These are phyloP conservation scores for Adansonia digitata DNA, from an alignment of 345 rosid species.

Conservation along the genomic window DNA sequence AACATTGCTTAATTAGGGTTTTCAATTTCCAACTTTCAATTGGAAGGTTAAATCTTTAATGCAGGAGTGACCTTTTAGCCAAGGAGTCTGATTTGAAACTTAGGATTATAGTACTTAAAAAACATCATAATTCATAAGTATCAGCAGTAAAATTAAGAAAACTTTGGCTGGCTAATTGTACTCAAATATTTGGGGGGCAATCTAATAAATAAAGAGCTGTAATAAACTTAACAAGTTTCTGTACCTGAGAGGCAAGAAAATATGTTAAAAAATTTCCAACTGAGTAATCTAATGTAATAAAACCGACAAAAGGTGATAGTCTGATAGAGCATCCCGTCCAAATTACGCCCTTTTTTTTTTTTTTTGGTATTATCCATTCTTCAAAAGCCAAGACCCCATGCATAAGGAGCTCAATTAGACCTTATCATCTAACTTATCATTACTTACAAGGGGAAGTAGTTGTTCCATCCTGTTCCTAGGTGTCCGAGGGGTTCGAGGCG, in stretches of 20 bases:
- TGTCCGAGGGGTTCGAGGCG: constrained; percentile 86
- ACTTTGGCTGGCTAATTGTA: not conserved
- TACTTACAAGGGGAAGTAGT: constrained; percentile 80
- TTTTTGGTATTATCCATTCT: constrained; percentile 4
- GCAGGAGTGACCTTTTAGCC: not conserved
- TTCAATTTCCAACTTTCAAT: too few species aligned
- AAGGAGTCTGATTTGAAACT: not conserved
- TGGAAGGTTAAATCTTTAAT: too few species aligned
- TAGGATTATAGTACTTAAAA: not conserved
- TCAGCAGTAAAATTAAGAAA: not conserved
- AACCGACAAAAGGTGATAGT: constrained; percentile 10
- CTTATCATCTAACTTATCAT: constrained; percentile 83
- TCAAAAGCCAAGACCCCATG: constrained; percentile 9
- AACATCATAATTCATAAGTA: not conserved
- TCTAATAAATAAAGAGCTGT: constrained; percentile 4
- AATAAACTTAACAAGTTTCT: constrained; percentile 15
- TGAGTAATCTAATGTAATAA: constrained; percentile 16
- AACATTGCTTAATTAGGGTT: too few species aligned
- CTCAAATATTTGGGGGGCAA: not conserved
- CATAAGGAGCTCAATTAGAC: constrained; percentile 29
- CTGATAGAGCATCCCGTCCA: not conserved
- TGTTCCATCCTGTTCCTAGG: constrained; percentile 74
- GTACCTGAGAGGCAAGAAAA: constrained; percentile 12
- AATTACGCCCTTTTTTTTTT: not conserved
- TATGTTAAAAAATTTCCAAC: constrained; percentile 4